A percentile compares a stretch with the other conserved stretches of the same genome.
These are phyloP conservation scores for Setomelanomma holmii DNA, from an alignment of 2,329 filamentous ascomycete species.

Conservation along the genomic window DNA sequence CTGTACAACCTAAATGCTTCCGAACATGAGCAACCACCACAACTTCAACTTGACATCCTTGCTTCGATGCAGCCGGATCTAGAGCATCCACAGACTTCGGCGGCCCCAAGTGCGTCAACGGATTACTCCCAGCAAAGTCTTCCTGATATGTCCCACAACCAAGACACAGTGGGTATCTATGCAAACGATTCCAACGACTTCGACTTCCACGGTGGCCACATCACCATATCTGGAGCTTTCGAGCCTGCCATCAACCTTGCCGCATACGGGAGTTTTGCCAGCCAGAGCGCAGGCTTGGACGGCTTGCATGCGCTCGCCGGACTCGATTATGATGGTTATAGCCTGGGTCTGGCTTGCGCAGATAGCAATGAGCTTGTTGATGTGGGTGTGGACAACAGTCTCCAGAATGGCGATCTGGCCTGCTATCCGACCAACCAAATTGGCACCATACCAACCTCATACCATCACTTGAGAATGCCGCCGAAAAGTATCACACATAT, in stretches of 20 bases:
- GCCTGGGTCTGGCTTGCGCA: slow-evolving; percentile 17
- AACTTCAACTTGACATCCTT: slow-evolving; percentile 36
- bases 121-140: slow-evolving; percentile 38
- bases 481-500: slow-evolving; percentile 24
- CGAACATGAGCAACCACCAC: slow-evolving; percentile 21
- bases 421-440: slow-evolving; percentile 33
- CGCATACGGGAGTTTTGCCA: slow-evolving; percentile 24
- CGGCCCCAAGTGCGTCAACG: slow-evolving; percentile 26
- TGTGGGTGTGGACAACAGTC: slow-evolving; percentile 4
- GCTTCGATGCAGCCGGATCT: slow-evolving; percentile 31
- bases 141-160: slow-evolving; percentile 26
- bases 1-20: slow-evolving; percentile 22
- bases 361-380: slow-evolving; percentile 21
- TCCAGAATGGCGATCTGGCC: slow-evolving; percentile 9
- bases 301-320: slow-evolving; percentile 21
- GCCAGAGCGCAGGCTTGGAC: slow-evolving; percentile 5
- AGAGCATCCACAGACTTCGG: slow-evolving; percentile 27
- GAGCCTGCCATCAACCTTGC: slow-evolving; percentile 40
- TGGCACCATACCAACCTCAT: slow-evolving; percentile 32
- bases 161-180: slow-evolving; percentile 23
- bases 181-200: slow-evolving; percentile 43
- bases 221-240: slow-evolving; percentile 47
- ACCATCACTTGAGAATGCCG: slow-evolving; percentile 26
- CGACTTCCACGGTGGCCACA: slow-evolving; percentile 51
- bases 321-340: slow-evolving; percentile 25